These are phyloP conservation scores for Ogataea pignaliae DNA, from an alignment of 805 yeast species.

Conservation along the genomic window DNA sequence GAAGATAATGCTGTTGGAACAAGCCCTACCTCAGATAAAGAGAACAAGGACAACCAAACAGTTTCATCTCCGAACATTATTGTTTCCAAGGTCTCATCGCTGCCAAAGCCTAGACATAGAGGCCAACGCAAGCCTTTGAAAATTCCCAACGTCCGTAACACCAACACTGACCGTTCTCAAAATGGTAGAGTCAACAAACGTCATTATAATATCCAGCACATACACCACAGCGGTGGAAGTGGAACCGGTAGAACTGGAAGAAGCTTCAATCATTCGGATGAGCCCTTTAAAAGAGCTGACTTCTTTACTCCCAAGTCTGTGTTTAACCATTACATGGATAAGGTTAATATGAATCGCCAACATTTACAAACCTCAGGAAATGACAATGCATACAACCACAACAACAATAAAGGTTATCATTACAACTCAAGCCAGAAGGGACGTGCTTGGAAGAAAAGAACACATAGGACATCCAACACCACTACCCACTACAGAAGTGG, in stretches of 20 bases:
- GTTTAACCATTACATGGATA: slow-evolving; percentile 66
- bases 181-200: slow-evolving; percentile 18
- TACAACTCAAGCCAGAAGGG: slow-evolving; percentile 20
- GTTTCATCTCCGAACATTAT: slow-evolving; percentile 1
- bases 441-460: slow-evolving; percentile 27
- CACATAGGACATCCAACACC: slow-evolving; percentile 18
- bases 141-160: slow-evolving; percentile 21
- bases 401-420: slow-evolving; percentile 13
- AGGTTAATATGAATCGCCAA: slow-evolving; percentile 40
- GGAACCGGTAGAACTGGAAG: slow-evolving; percentile 10
- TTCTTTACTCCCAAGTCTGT: slow-evolving; percentile 77
- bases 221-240: slow-evolving; percentile 16
- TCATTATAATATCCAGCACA: slow-evolving; percentile 1
- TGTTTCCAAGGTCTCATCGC: slow-evolving; percentile 3
- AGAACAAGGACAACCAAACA: slow-evolving; percentile 23
- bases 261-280: slow-evolving; percentile 16
- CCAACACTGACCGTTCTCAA: slow-evolving; percentile 15
- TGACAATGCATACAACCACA: slow-evolving; percentile 3
- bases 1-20: slow-evolving; percentile 10
- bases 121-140: slow-evolving; percentile 28
- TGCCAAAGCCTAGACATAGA: slow-evolving; percentile 12
- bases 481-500: slow-evolving; percentile 8
- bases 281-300: slow-evolving; percentile 52
- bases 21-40: slow-evolving; percentile 19
- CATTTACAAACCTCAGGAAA: slow-evolving; percentile 12